Evolutionary conservation across 306 rosid genomes (phyloP), one percentile per base, ranked within the genome.

Genomic region (Castanea crenata): DNA sequence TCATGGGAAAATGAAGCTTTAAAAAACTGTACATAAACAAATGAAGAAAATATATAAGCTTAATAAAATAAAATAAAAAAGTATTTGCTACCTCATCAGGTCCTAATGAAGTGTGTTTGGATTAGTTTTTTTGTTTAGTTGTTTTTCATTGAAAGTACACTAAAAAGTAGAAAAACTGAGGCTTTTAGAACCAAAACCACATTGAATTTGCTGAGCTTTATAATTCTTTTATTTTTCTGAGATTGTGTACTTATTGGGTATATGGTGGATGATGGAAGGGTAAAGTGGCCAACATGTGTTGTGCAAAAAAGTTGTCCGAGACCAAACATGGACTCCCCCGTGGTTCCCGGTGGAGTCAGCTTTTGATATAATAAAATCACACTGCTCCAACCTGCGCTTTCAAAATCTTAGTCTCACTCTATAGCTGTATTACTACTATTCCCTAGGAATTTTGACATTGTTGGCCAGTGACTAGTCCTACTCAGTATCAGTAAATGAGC

Each of bases 311-410:
- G 72, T 18, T 35, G 15, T 8, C 51, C 25, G 52, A 35, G 72
- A 15, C 6, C 51, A 8, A 46, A 62, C 34, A 58, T 58, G 59
- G 77, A 69, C 85, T 59, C 77, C 82, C 82, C 82, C 82, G 71
- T 25, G n/a, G 70, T 74, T 80, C 12, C 8, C 70, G 85, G 77
- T 77, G 82, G 57, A 31, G 76, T 3, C 76, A 69, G 71, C 75
- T 56, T 82, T 82, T 6, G 52, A 76, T 20, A 34, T 14, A 1
- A 0, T 12, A 16, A 13, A n/a, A 19, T 29, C 1, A 4, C 41
- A 63, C 20, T 27, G 69, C 10, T 27, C 19, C 41, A 63, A 67
- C 72, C 27, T 67, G 72, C 51, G 51, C 27, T 67, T 35, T 18
- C 72, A 0, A 18, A 10, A 15, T 18, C 71, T 8, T 4, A 67